A percentile compares a stretch with the other conserved stretches of the same genome.
phyloP scores from a whole-genome alignment of 441 rosid species.

The Erodium trifolium region DNA sequence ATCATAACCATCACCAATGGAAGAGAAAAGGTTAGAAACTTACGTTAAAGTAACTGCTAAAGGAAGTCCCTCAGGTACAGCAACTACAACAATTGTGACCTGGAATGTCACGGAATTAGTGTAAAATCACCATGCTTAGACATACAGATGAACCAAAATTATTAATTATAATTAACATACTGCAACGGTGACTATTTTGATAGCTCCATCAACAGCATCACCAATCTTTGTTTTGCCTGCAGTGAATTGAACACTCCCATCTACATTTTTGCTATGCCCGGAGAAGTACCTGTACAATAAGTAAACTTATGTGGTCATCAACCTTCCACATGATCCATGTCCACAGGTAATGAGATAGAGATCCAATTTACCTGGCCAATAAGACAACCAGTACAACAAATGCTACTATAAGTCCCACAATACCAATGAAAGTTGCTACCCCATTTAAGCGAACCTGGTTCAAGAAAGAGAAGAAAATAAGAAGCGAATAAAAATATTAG shows the following conservation, averaged over 20 bases:
- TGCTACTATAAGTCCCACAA: conserved; percentile 87
- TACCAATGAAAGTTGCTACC: conserved; percentile 86
- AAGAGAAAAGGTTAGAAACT: conserved; percentile 19
- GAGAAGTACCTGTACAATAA: conserved; percentile 49
- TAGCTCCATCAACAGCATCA: conserved; percentile 54
- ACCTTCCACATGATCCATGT: neutral
- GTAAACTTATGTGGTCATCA: neutral
- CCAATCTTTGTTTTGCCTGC: conserved; percentile 54
- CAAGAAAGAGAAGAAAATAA: neutral
- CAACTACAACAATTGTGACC: conserved; percentile 99
- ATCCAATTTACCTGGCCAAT: conserved; percentile 45
- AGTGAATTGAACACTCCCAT: conserved; percentile 39
- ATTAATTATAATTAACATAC: conserved; percentile 30
- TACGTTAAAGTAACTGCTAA: conserved; percentile 95
- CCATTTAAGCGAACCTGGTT: conserved; percentile 88
- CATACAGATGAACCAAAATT: neutral
- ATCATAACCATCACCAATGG: neutral
- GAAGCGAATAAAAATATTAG: neutral
- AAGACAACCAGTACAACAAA: conserved; percentile 67
- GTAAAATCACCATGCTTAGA: neutral
- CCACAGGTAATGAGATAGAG: neutral
- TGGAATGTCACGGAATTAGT: conserved; percentile 23
- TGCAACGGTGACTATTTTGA: conserved; percentile 76
- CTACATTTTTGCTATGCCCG: conserved; percentile 49
- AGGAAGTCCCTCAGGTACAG: conserved; percentile 98